A percentile compares a stretch with the other conserved stretches of the same genome.
These are phyloP conservation scores for Rhodotorula sp. DNA, from an alignment of 1,284 basidiomycete species.

Conservation along the genomic window DNA sequence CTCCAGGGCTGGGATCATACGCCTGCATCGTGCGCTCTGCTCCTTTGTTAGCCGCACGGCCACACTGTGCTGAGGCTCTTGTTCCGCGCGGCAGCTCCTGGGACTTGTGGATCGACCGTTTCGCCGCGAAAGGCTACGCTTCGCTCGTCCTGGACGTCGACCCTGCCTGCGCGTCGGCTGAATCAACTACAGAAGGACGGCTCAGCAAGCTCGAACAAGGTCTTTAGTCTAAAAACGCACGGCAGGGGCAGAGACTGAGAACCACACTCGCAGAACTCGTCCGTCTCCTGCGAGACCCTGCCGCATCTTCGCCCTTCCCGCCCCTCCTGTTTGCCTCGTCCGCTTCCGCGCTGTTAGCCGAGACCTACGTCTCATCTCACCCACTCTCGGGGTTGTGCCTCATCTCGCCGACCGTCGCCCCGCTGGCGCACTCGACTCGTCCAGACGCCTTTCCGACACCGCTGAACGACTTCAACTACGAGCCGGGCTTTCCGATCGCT, in stretches of 20 bases:
- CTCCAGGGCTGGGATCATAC: conserved; percentile 10
- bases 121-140: conserved; percentile 23
- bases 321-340: conserved; percentile 26
- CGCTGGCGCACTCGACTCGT: not conserved
- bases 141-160: conserved; percentile 36
- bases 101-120: conserved; percentile 17
- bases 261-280: conserved; percentile 17
- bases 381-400: conserved; percentile 32
- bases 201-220: conserved; percentile 23
- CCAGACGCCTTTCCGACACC: conserved; percentile 3
- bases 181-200: not conserved
- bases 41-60: not conserved
- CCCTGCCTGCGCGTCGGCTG: not conserved
- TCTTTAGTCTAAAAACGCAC: not conserved
- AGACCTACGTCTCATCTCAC: conserved; percentile 37
- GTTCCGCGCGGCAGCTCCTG: conserved; percentile 6
- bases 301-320: conserved; percentile 28
- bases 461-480: conserved; percentile 30
- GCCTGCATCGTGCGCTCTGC: conserved; percentile 7
- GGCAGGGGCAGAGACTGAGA: no score
- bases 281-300: conserved; percentile 8
- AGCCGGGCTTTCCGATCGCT: conserved; percentile 30
- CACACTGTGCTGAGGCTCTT: not conserved
- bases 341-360: conserved; percentile 18
- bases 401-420: conserved; percentile 4